Percentiles rank a stretch among this genome's conserved stretches.
Evolutionary conservation across 345 rosid species (phyloP).

Genomic region (Ailanthus altissimus): DNA sequence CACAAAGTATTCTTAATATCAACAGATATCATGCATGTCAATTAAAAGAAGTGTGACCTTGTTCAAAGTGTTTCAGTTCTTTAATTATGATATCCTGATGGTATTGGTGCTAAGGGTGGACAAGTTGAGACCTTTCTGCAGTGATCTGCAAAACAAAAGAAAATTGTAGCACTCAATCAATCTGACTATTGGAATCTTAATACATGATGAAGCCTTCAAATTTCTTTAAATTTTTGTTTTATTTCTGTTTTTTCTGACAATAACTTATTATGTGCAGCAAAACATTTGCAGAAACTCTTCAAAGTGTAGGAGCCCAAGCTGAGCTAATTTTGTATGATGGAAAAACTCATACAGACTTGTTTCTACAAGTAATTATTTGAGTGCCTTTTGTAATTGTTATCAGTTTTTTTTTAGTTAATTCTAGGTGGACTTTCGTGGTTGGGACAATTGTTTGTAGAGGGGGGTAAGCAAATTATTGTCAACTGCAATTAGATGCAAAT

Average conservation of each 20-base stretch:
- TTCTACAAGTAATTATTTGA: constrained; percentile 65
- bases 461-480: neutral
- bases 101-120: neutral
- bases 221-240: neutral
- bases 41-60: neutral
- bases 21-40: neutral
- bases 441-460: neutral
- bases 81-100: neutral
- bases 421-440: neutral
- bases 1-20: neutral
- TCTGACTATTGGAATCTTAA: neutral
- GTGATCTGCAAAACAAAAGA: neutral
- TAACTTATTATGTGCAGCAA: constrained; percentile 47
- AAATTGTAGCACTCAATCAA: neutral
- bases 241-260: constrained; percentile 4
- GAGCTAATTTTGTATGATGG: constrained; percentile 65
- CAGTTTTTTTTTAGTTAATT: neutral
- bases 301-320: constrained; percentile 56
- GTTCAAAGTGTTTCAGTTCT: neutral
- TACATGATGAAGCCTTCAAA: neutral
- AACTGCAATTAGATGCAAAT: constrained; percentile 1
- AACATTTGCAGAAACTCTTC: constrained; percentile 60
- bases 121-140: neutral
- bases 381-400: neutral
- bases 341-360: constrained; percentile 90